phyloP scores from a whole-genome alignment of 1,139 yeast species.

The Saccharomyces pastorianus region DNA sequence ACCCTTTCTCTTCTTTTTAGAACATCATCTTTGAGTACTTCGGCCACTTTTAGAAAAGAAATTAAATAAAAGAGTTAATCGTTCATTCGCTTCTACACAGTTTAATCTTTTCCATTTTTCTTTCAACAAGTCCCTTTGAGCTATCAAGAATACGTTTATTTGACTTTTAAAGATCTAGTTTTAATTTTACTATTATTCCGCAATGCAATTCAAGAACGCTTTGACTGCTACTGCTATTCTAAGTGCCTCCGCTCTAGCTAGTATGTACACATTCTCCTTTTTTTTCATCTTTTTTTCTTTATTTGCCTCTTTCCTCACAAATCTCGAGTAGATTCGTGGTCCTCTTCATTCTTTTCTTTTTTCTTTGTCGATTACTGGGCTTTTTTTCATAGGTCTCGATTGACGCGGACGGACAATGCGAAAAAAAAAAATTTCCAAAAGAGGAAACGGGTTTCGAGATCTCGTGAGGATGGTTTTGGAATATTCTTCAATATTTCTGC shows the following conservation, averaged over 20 bases:
- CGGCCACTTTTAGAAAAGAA: background rate
- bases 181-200: constrained; percentile 2
- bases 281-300: background rate
- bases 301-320: background rate
- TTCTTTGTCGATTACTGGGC: background rate
- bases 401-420: background rate
- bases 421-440: background rate
- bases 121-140: background rate
- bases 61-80: background rate
- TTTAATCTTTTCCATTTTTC: background rate
- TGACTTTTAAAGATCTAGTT: background rate
- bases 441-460: background rate
- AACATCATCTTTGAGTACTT: background rate
- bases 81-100: constrained; percentile 2
- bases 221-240: constrained; percentile 30
- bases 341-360: background rate
- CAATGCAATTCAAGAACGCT: constrained; percentile 43
- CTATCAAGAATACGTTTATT: background rate
- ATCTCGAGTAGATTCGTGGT: background rate
- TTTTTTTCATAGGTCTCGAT: background rate
- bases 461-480: background rate
- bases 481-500: background rate
- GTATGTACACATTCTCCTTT: constrained; percentile 19
- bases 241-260: constrained; percentile 41
- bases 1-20: background rate